Percentiles rank a stretch among this genome's conserved stretches.
Evolutionary conservation across 2,329 filamentous ascomycete species (phyloP).

Genomic region (Pestalotiopsis sp.): DNA sequence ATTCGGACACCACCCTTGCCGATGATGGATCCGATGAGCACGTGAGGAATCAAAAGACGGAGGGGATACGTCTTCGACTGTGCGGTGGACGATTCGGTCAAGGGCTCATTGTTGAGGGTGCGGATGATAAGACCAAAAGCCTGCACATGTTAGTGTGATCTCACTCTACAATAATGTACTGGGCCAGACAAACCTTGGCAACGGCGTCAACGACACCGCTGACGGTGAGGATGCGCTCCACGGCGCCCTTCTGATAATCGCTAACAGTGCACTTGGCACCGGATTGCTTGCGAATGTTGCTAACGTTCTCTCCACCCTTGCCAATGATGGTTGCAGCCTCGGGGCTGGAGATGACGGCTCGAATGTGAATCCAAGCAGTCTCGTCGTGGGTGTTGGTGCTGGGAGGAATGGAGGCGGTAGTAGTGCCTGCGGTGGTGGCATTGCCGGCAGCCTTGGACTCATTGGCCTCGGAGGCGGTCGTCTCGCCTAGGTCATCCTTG

Average conservation of each 20-base stretch:
- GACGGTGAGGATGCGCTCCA: conserved; percentile 96
- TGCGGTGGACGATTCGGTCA: conserved; percentile 83
- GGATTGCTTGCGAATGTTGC: conserved; percentile 91
- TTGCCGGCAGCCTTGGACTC: conserved; percentile 53
- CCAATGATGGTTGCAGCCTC: conserved; percentile 98
- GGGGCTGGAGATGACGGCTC: conserved; percentile 94
- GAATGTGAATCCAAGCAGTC: conserved; percentile 94
- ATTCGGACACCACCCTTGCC: conserved; percentile 96
- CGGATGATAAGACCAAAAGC: conserved; percentile 98
- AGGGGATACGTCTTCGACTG: conserved; percentile 98
- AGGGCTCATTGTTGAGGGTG: conserved; percentile 94
- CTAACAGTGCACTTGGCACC: conserved; percentile 98
- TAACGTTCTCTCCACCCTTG: conserved; percentile 98
- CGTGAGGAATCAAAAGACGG: conserved; percentile 91
- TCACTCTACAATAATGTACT: not conserved
- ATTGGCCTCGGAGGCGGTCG: conserved; percentile 66
- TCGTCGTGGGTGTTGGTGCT: conserved; percentile 75
- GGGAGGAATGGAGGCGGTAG: conserved; percentile 41
- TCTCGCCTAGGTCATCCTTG: conserved; percentile 68
- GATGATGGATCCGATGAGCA: conserved; percentile 97
- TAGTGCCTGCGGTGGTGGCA: conserved; percentile 41
- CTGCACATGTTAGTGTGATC: conserved; percentile 44
- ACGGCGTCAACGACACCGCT: conserved; percentile 95
- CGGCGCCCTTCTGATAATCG: conserved; percentile 95
- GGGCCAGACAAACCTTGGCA: conserved; percentile 72